phyloP scores from a whole-genome alignment of 371 early-diverging fungal species.

The Blastocladiella emersonii region DNA sequence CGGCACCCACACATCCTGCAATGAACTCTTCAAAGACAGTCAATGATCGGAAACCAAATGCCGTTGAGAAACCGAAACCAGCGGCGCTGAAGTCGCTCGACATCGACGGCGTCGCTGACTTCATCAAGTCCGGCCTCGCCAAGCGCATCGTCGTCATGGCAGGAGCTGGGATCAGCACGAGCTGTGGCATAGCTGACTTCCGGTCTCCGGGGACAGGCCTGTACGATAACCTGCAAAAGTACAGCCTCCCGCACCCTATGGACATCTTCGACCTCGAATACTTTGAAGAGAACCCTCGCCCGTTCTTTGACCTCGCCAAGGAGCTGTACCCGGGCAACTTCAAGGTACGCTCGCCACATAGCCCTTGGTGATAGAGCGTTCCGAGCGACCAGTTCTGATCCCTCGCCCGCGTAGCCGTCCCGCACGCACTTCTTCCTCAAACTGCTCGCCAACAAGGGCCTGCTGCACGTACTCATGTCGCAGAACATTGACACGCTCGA shows the following conservation, averaged over 20 bases:
- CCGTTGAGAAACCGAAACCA: too few species aligned
- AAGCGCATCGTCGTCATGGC: slow-evolving; percentile 78
- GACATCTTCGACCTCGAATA: slow-evolving; percentile 88
- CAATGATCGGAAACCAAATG: too few species aligned
- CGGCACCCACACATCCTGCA: too few species aligned
- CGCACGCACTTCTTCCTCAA: slow-evolving; percentile 72
- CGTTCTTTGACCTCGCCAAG: slow-evolving; percentile 79
- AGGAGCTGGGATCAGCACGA: slow-evolving; percentile 75
- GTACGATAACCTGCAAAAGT: slow-evolving; percentile 74
- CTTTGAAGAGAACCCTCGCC: slow-evolving; percentile 43
- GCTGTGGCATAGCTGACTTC: slow-evolving; percentile 66
- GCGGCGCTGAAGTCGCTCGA: too few species aligned
- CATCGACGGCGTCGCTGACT: too few species aligned
- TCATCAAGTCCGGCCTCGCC: too few species aligned
- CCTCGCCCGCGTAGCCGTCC: slow-evolving; percentile 53
- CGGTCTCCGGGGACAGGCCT: slow-evolving; percentile 82
- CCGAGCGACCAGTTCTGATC: too few species aligned
- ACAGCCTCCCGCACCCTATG: slow-evolving; percentile 77
- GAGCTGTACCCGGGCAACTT: slow-evolving; percentile 79
- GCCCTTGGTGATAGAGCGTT: too few species aligned
- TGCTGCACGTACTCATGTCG: slow-evolving; percentile 72
- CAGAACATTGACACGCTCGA: slow-evolving; percentile 96
- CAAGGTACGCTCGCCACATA: slow-evolving; percentile 15
- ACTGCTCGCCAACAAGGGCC: slow-evolving; percentile 52
- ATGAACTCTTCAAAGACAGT: too few species aligned